phyloP scores from a whole-genome alignment of 2,329 filamentous ascomycete genomes.

The Trichoderma hamatum region DNA sequence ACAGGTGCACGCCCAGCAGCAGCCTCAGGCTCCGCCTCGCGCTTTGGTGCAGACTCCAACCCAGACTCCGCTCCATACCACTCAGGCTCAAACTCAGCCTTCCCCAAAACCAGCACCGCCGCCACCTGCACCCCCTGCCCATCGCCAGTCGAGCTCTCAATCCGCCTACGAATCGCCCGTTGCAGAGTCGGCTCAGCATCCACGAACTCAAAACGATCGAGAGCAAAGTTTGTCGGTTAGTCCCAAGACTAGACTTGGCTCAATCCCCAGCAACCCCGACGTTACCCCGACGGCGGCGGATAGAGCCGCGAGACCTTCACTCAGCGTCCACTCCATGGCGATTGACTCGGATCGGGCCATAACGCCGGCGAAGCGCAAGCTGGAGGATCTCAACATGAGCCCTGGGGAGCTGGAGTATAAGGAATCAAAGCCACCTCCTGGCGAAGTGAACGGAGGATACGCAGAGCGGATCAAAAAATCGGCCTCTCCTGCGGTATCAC shows the following conservation, averaged over 20 bases:
- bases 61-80: neutral
- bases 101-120: conserved; percentile 39
- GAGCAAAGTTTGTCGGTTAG: conserved; percentile 75
- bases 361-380: conserved; percentile 47
- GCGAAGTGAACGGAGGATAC: conserved; percentile 50
- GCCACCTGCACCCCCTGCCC: conserved; percentile 39
- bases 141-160: conserved; percentile 42
- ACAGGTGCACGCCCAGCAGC: conserved; percentile 25
- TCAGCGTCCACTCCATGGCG: conserved; percentile 35
- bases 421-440: conserved; percentile 53
- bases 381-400: conserved; percentile 47
- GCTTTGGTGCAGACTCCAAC: conserved; percentile 20
- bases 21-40: neutral
- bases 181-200: conserved; percentile 51
- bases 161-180: conserved; percentile 47
- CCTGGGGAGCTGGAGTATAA: conserved; percentile 56
- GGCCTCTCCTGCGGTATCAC: conserved; percentile 40
- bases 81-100: conserved; percentile 35
- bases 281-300: conserved; percentile 32
- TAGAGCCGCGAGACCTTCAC: conserved; percentile 34
- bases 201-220: conserved; percentile 62
- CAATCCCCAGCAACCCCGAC: conserved; percentile 51
- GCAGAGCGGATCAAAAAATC: conserved; percentile 32
- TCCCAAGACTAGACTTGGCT: conserved; percentile 70
- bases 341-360: conserved; percentile 39